These are phyloP conservation scores for Chrysoporthe cubensis DNA, from an alignment of 2,329 filamentous ascomycete species.

Conservation along the genomic window DNA sequence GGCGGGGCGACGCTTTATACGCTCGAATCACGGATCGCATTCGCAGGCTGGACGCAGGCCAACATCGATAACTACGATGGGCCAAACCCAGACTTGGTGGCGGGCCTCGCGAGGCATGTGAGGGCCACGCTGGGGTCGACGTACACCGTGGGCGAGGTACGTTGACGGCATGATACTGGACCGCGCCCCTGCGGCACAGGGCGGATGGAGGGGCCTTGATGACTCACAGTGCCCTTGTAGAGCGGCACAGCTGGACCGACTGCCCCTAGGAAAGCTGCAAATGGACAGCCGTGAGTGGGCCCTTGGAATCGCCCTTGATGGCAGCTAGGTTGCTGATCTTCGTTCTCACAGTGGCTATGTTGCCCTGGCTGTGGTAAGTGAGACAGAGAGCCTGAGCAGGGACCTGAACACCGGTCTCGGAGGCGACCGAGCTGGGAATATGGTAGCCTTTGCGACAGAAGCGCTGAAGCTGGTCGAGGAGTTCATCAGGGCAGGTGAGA, in stretches of 20 bases:
- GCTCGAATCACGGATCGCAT: conserved; percentile 59
- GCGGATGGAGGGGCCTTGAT: neutral
- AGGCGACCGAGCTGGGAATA: conserved; percentile 61
- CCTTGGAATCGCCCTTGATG: neutral
- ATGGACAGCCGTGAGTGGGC: conserved; percentile 53
- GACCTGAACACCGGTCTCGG: conserved; percentile 61
- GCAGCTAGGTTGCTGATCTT: neutral
- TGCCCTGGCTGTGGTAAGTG: conserved; percentile 61
- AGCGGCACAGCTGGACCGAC: conserved; percentile 68
- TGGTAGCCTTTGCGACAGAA: conserved; percentile 65
- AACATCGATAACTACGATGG: conserved; percentile 58
- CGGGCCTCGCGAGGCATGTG: conserved; percentile 58
- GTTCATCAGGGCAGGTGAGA: conserved; percentile 45
- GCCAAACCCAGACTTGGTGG: conserved; percentile 61
- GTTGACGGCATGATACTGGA: neutral
- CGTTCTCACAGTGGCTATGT: conserved; percentile 56
- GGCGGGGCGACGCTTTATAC: conserved; percentile 68
- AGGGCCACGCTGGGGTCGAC: conserved; percentile 58
- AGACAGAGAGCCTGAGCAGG: conserved; percentile 53
- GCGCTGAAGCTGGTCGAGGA: conserved; percentile 60
- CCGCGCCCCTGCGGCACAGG: neutral
- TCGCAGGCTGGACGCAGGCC: conserved; percentile 63
- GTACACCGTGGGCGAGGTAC: conserved; percentile 57
- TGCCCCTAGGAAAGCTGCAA: conserved; percentile 54
- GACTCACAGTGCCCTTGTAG: conserved; percentile 25